These are phyloP conservation scores for Fagus sylvatica DNA, from an alignment of 306 rosid species.

Conservation along the genomic window DNA sequence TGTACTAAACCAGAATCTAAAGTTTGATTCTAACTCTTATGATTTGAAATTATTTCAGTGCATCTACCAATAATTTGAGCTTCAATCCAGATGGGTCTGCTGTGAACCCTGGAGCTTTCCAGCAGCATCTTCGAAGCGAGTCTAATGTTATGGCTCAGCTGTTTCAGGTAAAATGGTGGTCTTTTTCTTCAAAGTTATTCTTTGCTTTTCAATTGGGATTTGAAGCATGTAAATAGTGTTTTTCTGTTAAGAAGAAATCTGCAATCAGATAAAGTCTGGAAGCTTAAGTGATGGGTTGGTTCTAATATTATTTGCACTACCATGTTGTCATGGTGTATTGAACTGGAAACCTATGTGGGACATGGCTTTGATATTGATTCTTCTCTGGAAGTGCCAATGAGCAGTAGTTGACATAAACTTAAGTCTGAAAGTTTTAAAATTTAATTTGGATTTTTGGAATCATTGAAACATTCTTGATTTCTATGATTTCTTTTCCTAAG, in stretches of 20 bases:
- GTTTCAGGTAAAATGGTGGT: slow-evolving; percentile 65
- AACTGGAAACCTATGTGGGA: background rate
- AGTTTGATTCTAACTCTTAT: slow-evolving; percentile 4
- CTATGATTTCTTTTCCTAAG: slow-evolving; percentile 14
- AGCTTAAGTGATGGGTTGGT: background rate
- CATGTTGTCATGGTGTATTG: background rate
- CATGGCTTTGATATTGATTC: slow-evolving; percentile 1
- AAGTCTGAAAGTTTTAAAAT: slow-evolving; percentile 15
- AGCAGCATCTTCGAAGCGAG: slow-evolving; percentile 75
- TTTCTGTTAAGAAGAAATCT: background rate
- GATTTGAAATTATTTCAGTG: slow-evolving; percentile 48
- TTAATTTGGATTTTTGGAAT: slow-evolving; percentile 2
- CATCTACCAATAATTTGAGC: slow-evolving; percentile 61
- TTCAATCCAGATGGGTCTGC: slow-evolving; percentile 92
- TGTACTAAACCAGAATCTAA: slow-evolving; percentile 5
- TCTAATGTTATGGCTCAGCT: slow-evolving; percentile 66
- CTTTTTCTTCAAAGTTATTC: slow-evolving; percentile 4
- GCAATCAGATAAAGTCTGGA: background rate
- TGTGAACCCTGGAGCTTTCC: slow-evolving; percentile 82
- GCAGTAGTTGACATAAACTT: slow-evolving; percentile 21
- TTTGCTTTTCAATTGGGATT: slow-evolving; percentile 12
- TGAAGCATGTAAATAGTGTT: slow-evolving; percentile 4
- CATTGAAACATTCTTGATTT: slow-evolving; percentile 7
- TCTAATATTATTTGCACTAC: background rate
- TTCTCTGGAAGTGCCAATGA: slow-evolving; percentile 11